phyloP scores from a whole-genome alignment of 371 early-diverging fungal genomes.

The Circinella minor region DNA sequence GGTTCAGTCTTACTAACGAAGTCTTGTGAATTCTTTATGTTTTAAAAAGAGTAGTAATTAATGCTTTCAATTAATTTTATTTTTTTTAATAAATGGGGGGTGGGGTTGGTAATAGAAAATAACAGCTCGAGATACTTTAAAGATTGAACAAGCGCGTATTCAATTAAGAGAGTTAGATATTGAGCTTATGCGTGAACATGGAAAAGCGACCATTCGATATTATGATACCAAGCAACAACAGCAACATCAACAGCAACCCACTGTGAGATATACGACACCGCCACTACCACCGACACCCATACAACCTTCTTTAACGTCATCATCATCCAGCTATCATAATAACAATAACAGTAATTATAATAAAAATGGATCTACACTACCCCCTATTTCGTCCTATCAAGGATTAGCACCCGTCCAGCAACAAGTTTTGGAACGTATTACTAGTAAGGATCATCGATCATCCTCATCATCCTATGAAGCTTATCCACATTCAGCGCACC shows the following conservation, averaged over 20 bases:
- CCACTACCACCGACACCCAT: not conserved
- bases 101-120: constrained; percentile 27
- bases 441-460: constrained; percentile 24
- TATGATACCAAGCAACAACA: constrained; percentile 5
- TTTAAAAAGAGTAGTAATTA: too few species aligned
- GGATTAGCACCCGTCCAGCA: constrained; percentile 36
- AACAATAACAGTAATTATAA: not conserved
- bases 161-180: constrained; percentile 42
- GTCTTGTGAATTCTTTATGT: too few species aligned
- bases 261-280: not conserved
- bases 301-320: not conserved
- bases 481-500: constrained; percentile 49
- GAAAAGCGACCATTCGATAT: constrained; percentile 12
- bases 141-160: constrained; percentile 42
- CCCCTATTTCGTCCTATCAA: constrained; percentile 8
- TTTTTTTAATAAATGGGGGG: too few species aligned
- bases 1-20: not conserved
- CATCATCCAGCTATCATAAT: not conserved
- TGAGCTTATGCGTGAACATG: constrained; percentile 38
- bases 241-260: constrained; percentile 7
- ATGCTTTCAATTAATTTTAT: too few species aligned
- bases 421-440: constrained; percentile 44
- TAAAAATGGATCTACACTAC: not conserved
- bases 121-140: constrained; percentile 37
- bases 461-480: constrained; percentile 5